A percentile compares a stretch with the other conserved stretches of the same genome.
These are phyloP conservation scores for Pleurotus ostreatus DNA, from an alignment of 768 basidiomycete species.

Conservation along the genomic window DNA sequence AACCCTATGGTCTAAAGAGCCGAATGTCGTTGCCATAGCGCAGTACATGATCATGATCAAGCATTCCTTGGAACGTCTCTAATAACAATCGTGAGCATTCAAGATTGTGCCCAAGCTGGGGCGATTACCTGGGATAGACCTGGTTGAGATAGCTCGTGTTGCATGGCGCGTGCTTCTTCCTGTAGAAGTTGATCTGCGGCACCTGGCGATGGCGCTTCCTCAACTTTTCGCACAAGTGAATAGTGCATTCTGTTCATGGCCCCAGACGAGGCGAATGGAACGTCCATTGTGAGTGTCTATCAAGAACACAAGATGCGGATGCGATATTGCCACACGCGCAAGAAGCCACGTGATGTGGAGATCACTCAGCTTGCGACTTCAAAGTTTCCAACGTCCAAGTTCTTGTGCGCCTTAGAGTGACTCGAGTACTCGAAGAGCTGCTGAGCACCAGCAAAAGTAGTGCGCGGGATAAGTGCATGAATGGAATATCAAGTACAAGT, in stretches of 20 bases:
- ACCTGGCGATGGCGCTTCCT: slow-evolving; percentile 52
- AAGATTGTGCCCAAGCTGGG: slow-evolving; percentile 4
- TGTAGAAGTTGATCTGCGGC: slow-evolving; percentile 59
- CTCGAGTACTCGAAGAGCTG: no score
- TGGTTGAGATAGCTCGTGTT: slow-evolving; percentile 46
- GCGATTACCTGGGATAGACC: slow-evolving; percentile 44
- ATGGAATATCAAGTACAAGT: slow-evolving; percentile 3
- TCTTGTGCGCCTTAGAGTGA: no score
- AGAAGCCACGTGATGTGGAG: no score
- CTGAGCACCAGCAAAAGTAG: no score
- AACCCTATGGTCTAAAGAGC: slow-evolving; percentile 34
- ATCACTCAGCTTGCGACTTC: no score
- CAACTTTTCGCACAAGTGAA: slow-evolving; percentile 67
- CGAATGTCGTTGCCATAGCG: slow-evolving; percentile 42
- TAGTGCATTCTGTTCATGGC: slow-evolving; percentile 76
- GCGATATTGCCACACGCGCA: no score
- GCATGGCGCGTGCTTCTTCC: slow-evolving; percentile 55
- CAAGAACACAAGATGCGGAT: not conserved
- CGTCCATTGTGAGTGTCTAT: slow-evolving; percentile 45
- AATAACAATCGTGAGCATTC: slow-evolving; percentile 13
- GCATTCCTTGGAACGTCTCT: slow-evolving; percentile 66
- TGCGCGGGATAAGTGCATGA: no score
- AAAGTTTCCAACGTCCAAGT: no score
- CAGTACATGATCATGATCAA: slow-evolving; percentile 73
- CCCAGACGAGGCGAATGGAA: slow-evolving; percentile 75